Evolutionary conservation across 805 yeast species (phyloP), one percentile per base, ranked within the genome.

Genomic region (Saccharomycodes ludwigii): DNA sequence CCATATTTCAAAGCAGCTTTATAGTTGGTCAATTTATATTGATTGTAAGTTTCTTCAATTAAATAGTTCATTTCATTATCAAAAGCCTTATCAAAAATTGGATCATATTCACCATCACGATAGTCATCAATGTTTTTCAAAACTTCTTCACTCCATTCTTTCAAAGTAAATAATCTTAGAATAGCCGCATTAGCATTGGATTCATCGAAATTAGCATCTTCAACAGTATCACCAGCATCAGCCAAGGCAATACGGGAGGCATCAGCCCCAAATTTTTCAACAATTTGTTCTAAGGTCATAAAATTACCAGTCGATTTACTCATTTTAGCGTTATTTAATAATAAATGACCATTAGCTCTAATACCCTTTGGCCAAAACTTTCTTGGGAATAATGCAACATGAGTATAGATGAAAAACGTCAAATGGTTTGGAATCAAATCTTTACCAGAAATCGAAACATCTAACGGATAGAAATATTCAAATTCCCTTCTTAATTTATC

Each of bases 171-270:
- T 54, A 91, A 69, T 63, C 98, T 81, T 56, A 91, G 71, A 55
- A 91, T 86, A 17, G 97, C 96, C 29, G 98, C 95, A 51, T 91
- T 91, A 34, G 98, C 98, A 51, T 77, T 86, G 38, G 84, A 64
- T 63, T 91, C 98, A 50, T 91, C 98, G 52, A 91, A 82, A 66
- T 91, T 91, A 32, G 98, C 98, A 59, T 91, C 98, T 63, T 91
- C 98, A 44, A 85, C 74, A 26, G 91, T 67, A 56, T 91, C 98
- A 66, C 98, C 98, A 32, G 96, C 95, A 65, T 91, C 98, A 28
- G 97, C 98, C 42, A 91, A 65, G 4, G 98, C 96, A 56, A 91
- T 82, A 68, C 98, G 80, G 8, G 95, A 66, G 25, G 97, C 96
- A 58, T 91, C 98, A 31, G 97, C 94, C 58, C 98, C 98, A 46